Evolutionary conservation across 2,329 filamentous ascomycete species (phyloP).

Genomic region (Byssochlamys sp.): DNA sequence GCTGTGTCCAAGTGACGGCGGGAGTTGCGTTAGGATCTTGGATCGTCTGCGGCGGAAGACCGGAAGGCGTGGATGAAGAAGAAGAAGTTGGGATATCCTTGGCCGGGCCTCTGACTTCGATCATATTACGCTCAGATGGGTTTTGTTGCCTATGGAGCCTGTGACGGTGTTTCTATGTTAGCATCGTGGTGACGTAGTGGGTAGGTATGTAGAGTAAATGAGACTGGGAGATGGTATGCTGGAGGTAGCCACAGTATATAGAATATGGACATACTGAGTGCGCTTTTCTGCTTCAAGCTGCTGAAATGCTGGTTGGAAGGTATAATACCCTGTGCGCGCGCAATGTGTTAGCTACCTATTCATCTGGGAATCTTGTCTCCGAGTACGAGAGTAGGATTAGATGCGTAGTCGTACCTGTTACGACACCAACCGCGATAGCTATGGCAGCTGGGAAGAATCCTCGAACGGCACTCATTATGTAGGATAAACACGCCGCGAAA

Average conservation of each 20-base stretch:
- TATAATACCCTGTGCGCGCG: constrained; percentile 30
- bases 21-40: neutral
- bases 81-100: neutral
- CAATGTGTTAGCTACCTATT: constrained; percentile 6
- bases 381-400: neutral
- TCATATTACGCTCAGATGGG: neutral
- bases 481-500: constrained; percentile 1
- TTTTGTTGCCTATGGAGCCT: neutral
- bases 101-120: neutral
- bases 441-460: constrained; percentile 28
- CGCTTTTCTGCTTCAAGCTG: constrained; percentile 26
- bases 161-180: neutral
- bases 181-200: neutral
- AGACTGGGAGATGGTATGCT: neutral
- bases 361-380: neutral
- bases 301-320: constrained; percentile 33
- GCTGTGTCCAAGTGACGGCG: constrained; percentile 6
- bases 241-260: neutral
- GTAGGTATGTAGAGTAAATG: neutral
- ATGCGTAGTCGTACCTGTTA: constrained; percentile 22
- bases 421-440: constrained; percentile 31
- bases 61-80: neutral
- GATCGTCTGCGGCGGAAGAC: neutral
- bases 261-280: constrained; percentile 5
- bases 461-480: constrained; percentile 23